Base-by-base conservation (phyloP, 257 asterid genomes). In the Nicotiana attenuata region DNA sequence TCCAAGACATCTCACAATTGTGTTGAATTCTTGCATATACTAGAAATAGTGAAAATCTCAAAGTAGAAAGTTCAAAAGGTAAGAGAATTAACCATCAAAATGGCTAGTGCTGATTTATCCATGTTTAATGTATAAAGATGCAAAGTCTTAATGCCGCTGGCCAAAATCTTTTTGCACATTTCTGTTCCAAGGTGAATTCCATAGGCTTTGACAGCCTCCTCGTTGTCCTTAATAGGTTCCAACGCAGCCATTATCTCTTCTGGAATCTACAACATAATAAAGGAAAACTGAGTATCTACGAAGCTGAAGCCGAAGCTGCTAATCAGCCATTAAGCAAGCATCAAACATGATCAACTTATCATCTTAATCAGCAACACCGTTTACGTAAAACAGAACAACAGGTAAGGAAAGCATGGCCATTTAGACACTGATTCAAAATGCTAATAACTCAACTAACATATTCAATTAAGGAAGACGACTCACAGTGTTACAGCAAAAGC, bases 181-280 rank as follows among this genome's bases (percentile, higher is more conserved):
- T 96, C 99, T 81, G 99, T 91, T 81, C 94, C 99, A 50, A 91
- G 97, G 94, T 96, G 98, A 87, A 96, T 85, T 24, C 98, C 98
- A 81, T 92, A 96, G 82, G 97, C 97, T 92, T 86, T 96, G 71
- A 96, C 99, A 76, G 99, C 98, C 88, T 96, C 99, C 83, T 96
- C 99, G 82, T 93, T 96, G 90, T 96, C 98, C 90, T 96, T 96
- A 89, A 96, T 96, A 69, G 99, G 98, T 75, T 96, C 99, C 90
- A 96, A 86, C 69, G 99, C 97, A 82, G 94, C 95, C 91, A 87
- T 96, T 82, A 96, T 88, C 91, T 96, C 99, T 81, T 90, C 65
- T 4, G 97, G 98, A 73, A 96, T 87, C 99, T 96, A 85, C 85
- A 83, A 78, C 61, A 55, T 76, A 73, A 78, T 33, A 15, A 47